Conservation (phyloP, 129 eudicot genomes). For the Centrapalus pauciflorus region DNA sequence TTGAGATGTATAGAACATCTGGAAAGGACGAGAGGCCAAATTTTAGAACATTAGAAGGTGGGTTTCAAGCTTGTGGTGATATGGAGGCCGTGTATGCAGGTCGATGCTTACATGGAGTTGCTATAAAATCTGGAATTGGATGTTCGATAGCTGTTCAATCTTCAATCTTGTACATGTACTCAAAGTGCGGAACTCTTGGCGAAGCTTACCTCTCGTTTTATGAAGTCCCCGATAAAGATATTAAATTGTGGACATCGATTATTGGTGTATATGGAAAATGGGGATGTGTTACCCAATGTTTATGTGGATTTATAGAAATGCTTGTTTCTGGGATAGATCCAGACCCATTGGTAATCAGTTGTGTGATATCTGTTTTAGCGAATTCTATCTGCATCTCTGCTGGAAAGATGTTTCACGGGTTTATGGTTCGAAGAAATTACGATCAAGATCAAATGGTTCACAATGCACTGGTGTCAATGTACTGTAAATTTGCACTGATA, state of each 20-base stretch:
- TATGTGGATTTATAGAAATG: conserved; percentile 47
- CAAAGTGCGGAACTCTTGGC: conserved; percentile 54
- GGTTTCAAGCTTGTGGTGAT: conserved; percentile 73
- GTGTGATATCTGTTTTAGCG: conserved; percentile 54
- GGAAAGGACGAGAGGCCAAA: conserved; percentile 54
- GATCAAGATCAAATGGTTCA: conserved; percentile 33
- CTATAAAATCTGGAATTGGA: conserved; percentile 47
- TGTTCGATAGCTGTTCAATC: conserved; percentile 39
- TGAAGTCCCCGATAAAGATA: conserved; percentile 57
- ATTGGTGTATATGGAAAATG: conserved; percentile 50
- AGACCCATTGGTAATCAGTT: conserved; percentile 62
- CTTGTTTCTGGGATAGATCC: conserved; percentile 44
- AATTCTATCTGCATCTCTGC: conserved; percentile 35
- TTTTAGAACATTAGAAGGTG: conserved; percentile 79
- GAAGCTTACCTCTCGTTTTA: conserved; percentile 49
- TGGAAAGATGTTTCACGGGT: conserved; percentile 77
- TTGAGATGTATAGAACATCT: conserved; percentile 54
- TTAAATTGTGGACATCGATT: conserved; percentile 67
- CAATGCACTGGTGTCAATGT: conserved; percentile 64
- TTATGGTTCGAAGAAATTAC: conserved; percentile 50
- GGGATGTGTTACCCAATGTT: conserved; percentile 36
- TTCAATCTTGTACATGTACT: conserved; percentile 67
- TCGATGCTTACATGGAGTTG: conserved; percentile 70
- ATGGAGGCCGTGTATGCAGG: conserved; percentile 53
- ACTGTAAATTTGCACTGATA: conserved; percentile 56